phyloP scores from a whole-genome alignment of 306 rosid species.

The Ormosia emarginata region DNA sequence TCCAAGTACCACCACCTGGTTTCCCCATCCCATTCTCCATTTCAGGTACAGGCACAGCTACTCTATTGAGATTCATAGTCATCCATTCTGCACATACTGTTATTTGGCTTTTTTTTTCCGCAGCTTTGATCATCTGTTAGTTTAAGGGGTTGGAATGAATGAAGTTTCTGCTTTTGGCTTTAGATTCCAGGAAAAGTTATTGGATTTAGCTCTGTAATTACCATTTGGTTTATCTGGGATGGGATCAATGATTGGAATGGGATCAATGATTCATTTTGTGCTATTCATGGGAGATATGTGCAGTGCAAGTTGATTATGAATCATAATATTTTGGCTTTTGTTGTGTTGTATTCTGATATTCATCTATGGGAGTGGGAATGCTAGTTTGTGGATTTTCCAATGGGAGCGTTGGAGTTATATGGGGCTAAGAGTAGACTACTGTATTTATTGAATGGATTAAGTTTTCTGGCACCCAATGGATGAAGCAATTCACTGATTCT shows the following conservation, averaged over 20 bases:
- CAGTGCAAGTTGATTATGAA: neutral
- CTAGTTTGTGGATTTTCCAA: constrained; percentile 14
- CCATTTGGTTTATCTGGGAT: too few species aligned
- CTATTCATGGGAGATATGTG: neutral
- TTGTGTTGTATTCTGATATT: neutral
- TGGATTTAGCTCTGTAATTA: neutral
- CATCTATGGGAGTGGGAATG: neutral
- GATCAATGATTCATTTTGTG: constrained; percentile 8
- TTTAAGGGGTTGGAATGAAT: constrained; percentile 8
- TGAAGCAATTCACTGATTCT: constrained; percentile 5
- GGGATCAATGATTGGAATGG: neutral
- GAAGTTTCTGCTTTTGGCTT: constrained; percentile 10
- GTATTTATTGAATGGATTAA: neutral
- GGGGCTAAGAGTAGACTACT: neutral
- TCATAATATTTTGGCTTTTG: neutral
- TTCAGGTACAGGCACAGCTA: constrained; percentile 22
- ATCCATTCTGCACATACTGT: neutral
- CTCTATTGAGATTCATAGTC: neutral
- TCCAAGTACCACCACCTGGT: neutral
- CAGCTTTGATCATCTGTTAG: neutral
- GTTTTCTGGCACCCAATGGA: neutral
- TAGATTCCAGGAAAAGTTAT: neutral
- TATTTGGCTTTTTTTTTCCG: neutral
- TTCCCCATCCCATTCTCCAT: neutral
- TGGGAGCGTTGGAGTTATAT: neutral